Evolutionary conservation across 371 early-diverging fungal genomes (phyloP).

Genomic region (Lichtheimia ornata): DNA sequence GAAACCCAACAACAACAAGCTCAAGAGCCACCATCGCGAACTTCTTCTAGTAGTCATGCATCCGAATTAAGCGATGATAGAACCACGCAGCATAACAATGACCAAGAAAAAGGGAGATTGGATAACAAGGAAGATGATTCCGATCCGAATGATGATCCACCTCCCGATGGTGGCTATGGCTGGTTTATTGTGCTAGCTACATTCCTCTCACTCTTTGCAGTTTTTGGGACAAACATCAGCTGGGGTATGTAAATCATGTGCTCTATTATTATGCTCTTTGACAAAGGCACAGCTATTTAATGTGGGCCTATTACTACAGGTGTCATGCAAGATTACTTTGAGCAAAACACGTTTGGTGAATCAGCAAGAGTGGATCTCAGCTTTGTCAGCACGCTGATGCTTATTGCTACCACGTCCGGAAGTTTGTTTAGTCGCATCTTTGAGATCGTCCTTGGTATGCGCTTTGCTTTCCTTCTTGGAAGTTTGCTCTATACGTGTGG

Average conservation of each 20-base stretch:
- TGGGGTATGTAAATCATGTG: background rate
- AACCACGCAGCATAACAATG: too few relatives aligned
- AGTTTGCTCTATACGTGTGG: background rate
- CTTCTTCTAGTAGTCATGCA: too few relatives aligned
- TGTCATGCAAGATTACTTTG: constrained; percentile 14
- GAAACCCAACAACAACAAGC: too few relatives aligned
- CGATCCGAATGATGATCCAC: background rate
- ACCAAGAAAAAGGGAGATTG: too few relatives aligned
- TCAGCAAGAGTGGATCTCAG: constrained; percentile 20
- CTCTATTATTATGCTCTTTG: too few relatives aligned
- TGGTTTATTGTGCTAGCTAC: background rate
- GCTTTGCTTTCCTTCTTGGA: background rate
- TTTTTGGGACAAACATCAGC: background rate
- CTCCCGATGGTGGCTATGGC: constrained; percentile 2
- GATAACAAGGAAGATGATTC: background rate
- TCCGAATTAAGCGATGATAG: too few relatives aligned
- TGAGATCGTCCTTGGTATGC: background rate
- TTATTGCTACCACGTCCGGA: background rate
- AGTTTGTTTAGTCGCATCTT: background rate
- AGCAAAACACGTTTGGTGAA: constrained; percentile 14
- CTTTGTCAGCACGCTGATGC: constrained; percentile 14
- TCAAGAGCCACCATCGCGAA: too few relatives aligned
- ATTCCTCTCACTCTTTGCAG: background rate
- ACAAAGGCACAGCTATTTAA: too few relatives aligned
- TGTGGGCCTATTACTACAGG: background rate